Percentiles rank a stretch among this genome's conserved stretches.
Conservation (phyloP, 805 yeast species). For the Lipomyces orientalis region DNA sequence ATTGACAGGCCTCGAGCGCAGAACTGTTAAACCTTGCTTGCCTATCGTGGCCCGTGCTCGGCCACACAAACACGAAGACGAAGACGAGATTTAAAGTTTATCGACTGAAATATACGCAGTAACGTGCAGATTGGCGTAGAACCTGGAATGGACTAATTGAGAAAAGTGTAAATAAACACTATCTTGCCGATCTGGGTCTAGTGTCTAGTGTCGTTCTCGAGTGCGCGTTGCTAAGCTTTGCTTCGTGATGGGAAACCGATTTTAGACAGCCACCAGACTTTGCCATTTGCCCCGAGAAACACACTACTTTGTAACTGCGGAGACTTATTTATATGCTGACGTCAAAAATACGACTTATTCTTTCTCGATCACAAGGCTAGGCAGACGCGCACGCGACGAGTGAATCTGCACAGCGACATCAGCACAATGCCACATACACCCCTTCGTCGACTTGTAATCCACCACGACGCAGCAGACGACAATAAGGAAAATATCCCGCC, state of each 20-base stretch:
- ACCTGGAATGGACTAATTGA: background rate
- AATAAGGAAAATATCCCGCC: conserved; percentile 31
- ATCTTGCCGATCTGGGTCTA: background rate
- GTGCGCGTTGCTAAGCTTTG: background rate
- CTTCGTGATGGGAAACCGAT: background rate
- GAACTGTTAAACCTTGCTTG: no score
- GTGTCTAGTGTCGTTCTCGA: background rate
- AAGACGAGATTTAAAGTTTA: background rate
- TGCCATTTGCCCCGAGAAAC: background rate
- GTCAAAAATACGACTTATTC: no score
- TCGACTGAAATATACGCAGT: background rate
- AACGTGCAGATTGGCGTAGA: background rate
- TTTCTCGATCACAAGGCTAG: background rate
- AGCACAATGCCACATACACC: conserved; percentile 2
- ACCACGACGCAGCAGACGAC: conserved; percentile 14
- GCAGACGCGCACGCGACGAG: background rate
- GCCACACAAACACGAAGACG: no score
- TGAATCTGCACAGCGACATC: background rate
- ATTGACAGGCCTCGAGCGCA: no score
- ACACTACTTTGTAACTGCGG: no score
- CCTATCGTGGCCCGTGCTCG: no score
- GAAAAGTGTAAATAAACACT: background rate
- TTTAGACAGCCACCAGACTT: background rate
- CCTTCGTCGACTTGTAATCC: background rate
- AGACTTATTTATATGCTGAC: no score